Conservation (phyloP, 2,329 filamentous ascomycete species). For the Orbilia brochopaga region DNA sequence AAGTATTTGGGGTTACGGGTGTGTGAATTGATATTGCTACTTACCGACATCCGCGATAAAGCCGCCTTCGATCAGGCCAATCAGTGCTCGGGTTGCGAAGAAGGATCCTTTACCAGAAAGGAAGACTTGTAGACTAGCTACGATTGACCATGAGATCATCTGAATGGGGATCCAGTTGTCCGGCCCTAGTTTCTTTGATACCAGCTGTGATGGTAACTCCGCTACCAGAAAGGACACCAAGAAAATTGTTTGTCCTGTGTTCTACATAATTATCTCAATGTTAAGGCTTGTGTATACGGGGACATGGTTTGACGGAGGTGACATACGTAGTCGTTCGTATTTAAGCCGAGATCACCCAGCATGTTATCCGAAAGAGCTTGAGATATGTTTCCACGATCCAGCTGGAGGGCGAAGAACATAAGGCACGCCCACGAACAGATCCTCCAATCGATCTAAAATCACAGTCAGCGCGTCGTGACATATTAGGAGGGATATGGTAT, state of each 20-base stretch:
- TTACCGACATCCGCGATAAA: constrained; percentile 55
- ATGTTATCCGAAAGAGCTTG: constrained; percentile 70
- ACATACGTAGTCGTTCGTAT: constrained; percentile 62
- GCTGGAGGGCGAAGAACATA: constrained; percentile 70
- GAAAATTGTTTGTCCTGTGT: constrained; percentile 66
- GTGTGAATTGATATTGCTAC: constrained; percentile 1
- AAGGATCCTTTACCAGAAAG: constrained; percentile 61
- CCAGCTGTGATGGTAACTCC: constrained; percentile 68
- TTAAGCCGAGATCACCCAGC: constrained; percentile 63
- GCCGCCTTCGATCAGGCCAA: constrained; percentile 60
- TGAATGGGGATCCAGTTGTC: constrained; percentile 68
- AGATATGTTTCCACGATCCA: constrained; percentile 68
- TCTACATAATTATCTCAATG: constrained; percentile 57
- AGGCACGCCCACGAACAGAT: constrained; percentile 62
- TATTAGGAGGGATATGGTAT: background rate
- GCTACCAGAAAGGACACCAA: constrained; percentile 64
- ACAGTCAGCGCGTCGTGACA: no score
- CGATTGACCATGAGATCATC: constrained; percentile 65
- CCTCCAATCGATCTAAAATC: constrained; percentile 58
- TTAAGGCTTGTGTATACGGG: constrained; percentile 4
- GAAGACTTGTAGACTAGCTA: constrained; percentile 63
- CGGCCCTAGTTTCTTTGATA: constrained; percentile 66
- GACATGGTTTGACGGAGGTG: background rate
- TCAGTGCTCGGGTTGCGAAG: constrained; percentile 59
- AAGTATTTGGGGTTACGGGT: constrained; percentile 21